Percentiles rank a stretch among this genome's conserved stretches.
Evolutionary conservation across 2,329 filamentous ascomycete species (phyloP).

Genomic region (Polychaeton citri): DNA sequence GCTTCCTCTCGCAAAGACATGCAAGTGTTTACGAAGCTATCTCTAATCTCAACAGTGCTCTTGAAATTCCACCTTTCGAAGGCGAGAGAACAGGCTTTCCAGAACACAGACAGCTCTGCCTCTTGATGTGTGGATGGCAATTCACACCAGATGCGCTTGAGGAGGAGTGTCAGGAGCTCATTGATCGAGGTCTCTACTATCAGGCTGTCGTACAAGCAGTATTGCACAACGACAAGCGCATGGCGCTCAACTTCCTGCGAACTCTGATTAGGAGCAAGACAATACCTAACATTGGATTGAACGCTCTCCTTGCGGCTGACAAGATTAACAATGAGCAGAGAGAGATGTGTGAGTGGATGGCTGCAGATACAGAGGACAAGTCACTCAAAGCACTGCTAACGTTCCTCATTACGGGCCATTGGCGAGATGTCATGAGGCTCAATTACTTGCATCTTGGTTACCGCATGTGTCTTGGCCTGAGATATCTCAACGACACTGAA

Average conservation of each 20-base stretch:
- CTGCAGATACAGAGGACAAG: conserved; percentile 55
- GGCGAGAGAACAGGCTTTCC: conserved; percentile 51
- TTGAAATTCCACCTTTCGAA: conserved; percentile 48
- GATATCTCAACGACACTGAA: conserved; percentile 49
- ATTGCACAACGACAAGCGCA: conserved; percentile 55
- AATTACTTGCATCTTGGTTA: conserved; percentile 61
- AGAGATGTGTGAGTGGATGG: conserved; percentile 48
- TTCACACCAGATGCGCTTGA: conserved; percentile 40
- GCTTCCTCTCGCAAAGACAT: conserved; percentile 11
- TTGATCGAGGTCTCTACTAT: conserved; percentile 47
- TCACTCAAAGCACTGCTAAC: conserved; percentile 70
- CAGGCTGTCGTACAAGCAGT: conserved; percentile 65
- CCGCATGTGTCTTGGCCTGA: conserved; percentile 58
- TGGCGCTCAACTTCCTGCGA: conserved; percentile 58
- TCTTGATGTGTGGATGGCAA: conserved; percentile 63
- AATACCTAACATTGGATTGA: conserved; percentile 41
- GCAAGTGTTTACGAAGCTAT: conserved; percentile 33
- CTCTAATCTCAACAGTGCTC: conserved; percentile 49
- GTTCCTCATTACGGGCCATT: conserved; percentile 63
- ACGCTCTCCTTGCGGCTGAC: conserved; percentile 34
- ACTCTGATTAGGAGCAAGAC: conserved; percentile 54
- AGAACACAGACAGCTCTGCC: conserved; percentile 59
- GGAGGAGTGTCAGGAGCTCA: conserved; percentile 36
- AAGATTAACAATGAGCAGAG: conserved; percentile 44
- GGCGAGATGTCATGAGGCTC: conserved; percentile 61